Evolutionary conservation across 1,284 basidiomycete genomes (phyloP).

Genomic region (Pseudozyma hubeiensis): DNA sequence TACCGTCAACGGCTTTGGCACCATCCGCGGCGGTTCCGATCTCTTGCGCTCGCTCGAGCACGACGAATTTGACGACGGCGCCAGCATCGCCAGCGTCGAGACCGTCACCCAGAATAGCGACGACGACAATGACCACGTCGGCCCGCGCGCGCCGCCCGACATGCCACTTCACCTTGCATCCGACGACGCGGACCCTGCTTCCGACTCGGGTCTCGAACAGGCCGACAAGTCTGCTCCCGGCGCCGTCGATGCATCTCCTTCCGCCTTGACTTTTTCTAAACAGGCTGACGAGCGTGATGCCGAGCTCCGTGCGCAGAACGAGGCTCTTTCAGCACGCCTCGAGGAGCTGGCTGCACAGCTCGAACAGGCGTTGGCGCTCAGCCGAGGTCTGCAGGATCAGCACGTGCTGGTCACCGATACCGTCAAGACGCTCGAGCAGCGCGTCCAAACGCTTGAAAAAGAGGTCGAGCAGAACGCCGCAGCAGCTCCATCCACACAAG

Average conservation of each 20-base stretch:
- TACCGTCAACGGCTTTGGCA: constrained; percentile 33
- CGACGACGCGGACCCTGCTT: constrained; percentile 20
- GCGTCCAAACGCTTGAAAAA: constrained; percentile 71
- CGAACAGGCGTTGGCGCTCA: constrained; percentile 80
- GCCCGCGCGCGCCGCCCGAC: constrained; percentile 57
- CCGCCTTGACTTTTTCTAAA: constrained; percentile 17
- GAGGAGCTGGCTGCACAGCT: constrained; percentile 80
- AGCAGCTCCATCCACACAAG: constrained; percentile 2
- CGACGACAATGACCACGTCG: constrained; percentile 33
- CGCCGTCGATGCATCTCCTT: background rate
- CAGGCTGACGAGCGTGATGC: constrained; percentile 46
- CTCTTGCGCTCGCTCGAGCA: constrained; percentile 13
- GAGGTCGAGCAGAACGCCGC: constrained; percentile 48
- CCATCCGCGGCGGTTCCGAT: constrained; percentile 14
- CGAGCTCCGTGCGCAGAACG: constrained; percentile 71
- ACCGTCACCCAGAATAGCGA: constrained; percentile 51
- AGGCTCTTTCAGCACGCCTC: constrained; percentile 80
- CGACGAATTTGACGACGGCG: constrained; percentile 61
- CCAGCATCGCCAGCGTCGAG: constrained; percentile 62
- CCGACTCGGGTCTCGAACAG: background rate
- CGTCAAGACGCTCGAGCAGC: constrained; percentile 79
- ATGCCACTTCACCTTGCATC: constrained; percentile 40
- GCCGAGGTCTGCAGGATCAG: constrained; percentile 80
- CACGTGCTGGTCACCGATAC: constrained; percentile 82
- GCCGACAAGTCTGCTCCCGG: background rate